Base-by-base conservation (phyloP, 768 basidiomycete species). In the Lepiota venenata region DNA sequence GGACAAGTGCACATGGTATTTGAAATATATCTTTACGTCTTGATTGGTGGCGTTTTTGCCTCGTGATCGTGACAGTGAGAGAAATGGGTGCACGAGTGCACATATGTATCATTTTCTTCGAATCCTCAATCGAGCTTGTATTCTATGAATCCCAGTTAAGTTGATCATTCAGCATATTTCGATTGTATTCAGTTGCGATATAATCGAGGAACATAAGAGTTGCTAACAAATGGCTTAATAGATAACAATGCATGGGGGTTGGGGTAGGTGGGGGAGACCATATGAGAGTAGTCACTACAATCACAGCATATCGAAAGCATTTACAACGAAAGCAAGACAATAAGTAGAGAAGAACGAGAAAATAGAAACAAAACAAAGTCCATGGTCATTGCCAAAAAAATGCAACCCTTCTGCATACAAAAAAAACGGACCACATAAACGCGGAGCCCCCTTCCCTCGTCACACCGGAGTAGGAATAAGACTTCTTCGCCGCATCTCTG, bases 401-500 rank as follows among this genome's bases (percentile, higher is more conserved):
- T 40, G 49, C 49, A 50, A 50, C 39, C 36, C 29, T 20, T n/a
- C 20, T 18, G 29, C 16, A 47, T 4, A 16, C 12, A 29, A 27
- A n/a, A n/a, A n/a, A n/a, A n/a, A n/a, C n/a, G n/a, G n/a, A 12
- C 25, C 43, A 25, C 11, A 21, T 20, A 16, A 35, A 2, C 37
- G n/a, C n/a, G n/a, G n/a, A n/a, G n/a, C n/a, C n/a, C n/a, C 35
- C 5, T 66, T 53, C 66, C 43, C 36, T 22, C 25, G 48, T 43
- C 25, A 25, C 25, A 67, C 66, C 50, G 68, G 66, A n/a, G 61
- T 60, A 22, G 73, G 69, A 56, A 74, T 60, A 63, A 66, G 16
- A 49, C 61, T 72, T 52, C 68, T 67, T 57, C 67, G 64, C 55
- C 63, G 66, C 7, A 64, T 56, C 27, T 57, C 39, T 36, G 56